phyloP scores from a whole-genome alignment of 2,329 filamentous ascomycete species.

The Alternaria triticina region DNA sequence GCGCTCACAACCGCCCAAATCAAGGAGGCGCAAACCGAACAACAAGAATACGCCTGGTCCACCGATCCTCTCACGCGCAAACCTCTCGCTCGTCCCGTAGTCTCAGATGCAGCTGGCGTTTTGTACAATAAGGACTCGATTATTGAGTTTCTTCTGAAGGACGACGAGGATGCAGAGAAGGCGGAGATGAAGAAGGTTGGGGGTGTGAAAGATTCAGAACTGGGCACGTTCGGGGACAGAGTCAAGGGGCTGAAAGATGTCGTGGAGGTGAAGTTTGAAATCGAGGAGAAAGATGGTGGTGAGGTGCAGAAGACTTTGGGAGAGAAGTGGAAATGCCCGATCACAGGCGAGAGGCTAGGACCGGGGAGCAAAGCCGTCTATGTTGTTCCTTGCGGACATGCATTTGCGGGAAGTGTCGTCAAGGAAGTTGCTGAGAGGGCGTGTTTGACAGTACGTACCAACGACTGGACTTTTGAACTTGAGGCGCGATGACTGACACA shows the following conservation, averaged over 20 bases:
- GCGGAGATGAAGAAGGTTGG: conserved; percentile 58
- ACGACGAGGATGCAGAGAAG: conserved; percentile 62
- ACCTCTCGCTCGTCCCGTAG: conserved; percentile 74
- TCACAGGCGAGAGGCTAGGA: conserved; percentile 86
- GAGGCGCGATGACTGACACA: conserved; percentile 14
- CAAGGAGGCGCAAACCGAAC: conserved; percentile 86
- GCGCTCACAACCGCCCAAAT: conserved; percentile 82
- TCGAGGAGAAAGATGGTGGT: conserved; percentile 51
- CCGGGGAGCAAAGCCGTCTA: conserved; percentile 82
- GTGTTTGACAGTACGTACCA: conserved; percentile 61
- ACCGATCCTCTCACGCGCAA: conserved; percentile 86
- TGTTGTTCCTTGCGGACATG: conserved; percentile 92
- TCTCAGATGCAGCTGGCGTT: conserved; percentile 82
- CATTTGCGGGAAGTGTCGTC: conserved; percentile 85
- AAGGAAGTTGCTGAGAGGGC: conserved; percentile 74
- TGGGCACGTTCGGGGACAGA: conserved; percentile 60
- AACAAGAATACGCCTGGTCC: conserved; percentile 84
- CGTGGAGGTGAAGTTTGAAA: conserved; percentile 80
- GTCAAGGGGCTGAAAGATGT: conserved; percentile 86
- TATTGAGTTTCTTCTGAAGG: conserved; percentile 69
- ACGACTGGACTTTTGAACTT: not conserved
- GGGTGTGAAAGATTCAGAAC: conserved; percentile 55
- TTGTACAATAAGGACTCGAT: conserved; percentile 96
- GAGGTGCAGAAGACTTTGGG: conserved; percentile 51
- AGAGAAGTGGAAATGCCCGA: conserved; percentile 79